Base-by-base conservation (phyloP, 2,329 filamentous ascomycete species). In the Hypoxylon sp. region DNA sequence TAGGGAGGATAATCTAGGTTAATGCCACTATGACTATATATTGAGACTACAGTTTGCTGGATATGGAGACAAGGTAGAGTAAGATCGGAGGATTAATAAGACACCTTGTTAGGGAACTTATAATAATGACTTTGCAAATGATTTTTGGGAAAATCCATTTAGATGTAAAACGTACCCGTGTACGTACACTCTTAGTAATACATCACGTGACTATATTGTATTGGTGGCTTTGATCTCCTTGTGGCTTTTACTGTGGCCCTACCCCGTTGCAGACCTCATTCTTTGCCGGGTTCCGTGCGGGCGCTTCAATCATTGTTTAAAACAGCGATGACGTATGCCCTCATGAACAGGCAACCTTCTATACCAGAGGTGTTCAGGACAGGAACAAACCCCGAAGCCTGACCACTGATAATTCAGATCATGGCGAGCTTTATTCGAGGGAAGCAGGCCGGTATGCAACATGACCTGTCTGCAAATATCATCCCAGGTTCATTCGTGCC, bases 381-480 rank as follows among this genome's bases (percentile, higher is more conserved):
- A 58, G 50, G 55, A 55, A 55, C 58, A 37, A 52, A 39, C 46
- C 46, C 47, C 14, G 35, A 59, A 48, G 33, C 47, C 53, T 44
- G 26, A 64, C 19, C 31, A 19, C 29, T 22, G n/a, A 64, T 39
- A 44, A 77, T 59, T 55, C 11, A 26, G 63, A 55, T 65, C 53
- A 98, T 98, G 94, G 90, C 94, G 61, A 89, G 92, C 75, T 95
- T 98, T 79, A 84, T 99, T 70, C 88, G 96, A 79, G 92, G 93
- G 75, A 98, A 97, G 86, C 96, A 98, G 86, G 89, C 94, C 63
- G 96, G 96, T 76, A 92, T 99, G 75, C 92, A 94, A 79, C 93
- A 91, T 81, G 96, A 98, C 82, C 87, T 99, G 73, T 97, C 94
- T 58, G 90, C 90, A 17, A 92, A 91, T 73, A 89, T 98, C 70